phyloP scores from a whole-genome alignment of 192 early-diverging fungal genomes.

The Linnemannia hyalina region DNA sequence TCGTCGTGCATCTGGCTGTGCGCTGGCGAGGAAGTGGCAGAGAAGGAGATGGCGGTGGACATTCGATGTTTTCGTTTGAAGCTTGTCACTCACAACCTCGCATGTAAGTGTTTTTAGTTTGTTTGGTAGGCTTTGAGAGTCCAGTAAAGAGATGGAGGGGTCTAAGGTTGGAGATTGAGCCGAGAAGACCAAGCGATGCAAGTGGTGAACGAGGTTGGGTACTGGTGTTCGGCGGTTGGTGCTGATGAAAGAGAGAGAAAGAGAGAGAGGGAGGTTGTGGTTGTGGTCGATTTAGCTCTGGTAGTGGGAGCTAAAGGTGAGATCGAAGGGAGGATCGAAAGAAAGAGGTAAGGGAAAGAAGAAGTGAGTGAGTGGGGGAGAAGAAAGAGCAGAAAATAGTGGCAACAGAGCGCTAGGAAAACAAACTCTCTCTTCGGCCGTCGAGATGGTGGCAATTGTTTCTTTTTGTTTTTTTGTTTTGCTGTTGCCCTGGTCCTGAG shows the following conservation, averaged over 20 bases:
- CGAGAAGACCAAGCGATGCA: background rate
- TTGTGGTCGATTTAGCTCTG: background rate
- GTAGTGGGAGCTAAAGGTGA: background rate
- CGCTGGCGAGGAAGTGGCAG: background rate
- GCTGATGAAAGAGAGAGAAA: background rate
- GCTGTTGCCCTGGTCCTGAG: background rate
- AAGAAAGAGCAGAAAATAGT: background rate
- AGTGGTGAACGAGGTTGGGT: background rate
- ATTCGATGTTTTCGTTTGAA: background rate
- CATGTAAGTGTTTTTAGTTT: background rate
- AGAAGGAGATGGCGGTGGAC: conserved; percentile 13
- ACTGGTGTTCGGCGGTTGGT: background rate
- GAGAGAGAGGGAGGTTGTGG: background rate
- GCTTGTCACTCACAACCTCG: background rate
- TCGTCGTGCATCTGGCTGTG: conserved; percentile 29
- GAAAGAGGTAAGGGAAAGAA: conserved; percentile 4
- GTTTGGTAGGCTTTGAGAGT: background rate
- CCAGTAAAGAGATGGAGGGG: background rate
- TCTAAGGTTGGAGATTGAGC: background rate
- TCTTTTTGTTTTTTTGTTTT: background rate
- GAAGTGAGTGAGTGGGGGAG: background rate
- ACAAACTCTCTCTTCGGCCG: background rate
- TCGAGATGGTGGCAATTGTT: background rate
- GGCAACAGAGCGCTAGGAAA: background rate
- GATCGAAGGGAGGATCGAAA: conserved; percentile 1